Evolutionary conservation across 2,329 filamentous ascomycete species (phyloP), one percentile per base, ranked within the genome.

Genomic region (Curvularia spicifera): DNA sequence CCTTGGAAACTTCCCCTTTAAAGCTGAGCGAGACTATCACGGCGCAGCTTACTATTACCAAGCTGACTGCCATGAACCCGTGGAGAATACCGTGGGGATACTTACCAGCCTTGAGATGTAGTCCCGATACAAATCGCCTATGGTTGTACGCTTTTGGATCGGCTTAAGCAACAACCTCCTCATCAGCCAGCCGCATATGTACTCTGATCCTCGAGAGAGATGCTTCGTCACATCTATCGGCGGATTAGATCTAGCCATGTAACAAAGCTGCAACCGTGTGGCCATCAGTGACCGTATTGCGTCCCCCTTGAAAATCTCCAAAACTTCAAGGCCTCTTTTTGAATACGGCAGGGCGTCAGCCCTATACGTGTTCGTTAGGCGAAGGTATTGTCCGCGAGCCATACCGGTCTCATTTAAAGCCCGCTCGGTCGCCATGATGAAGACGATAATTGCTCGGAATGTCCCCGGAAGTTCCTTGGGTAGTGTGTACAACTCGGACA

Each of bases 71-170:
- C 29, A 6, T 20, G 12, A 22, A 10, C n/a, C 12, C 7, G 10
- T 1, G 4, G 6, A 35, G 13, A 24, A 20, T 13, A 9, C 15
- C 9, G 28, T 20, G 15, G n/a, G 15, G 10, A 3, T 33, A 44
- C 70, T 69, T 63, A 75, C 72, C 18, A 76, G 56, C 5, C 64
- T 71, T 4, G 69, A 73, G 1, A 75, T 54, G 37, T 73, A 75
- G 10, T 71, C 68, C 15, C 70, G 59, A 40, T 73, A 76, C 61
- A 76, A 66, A 22, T 75, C 73, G 7, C 64, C 66, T 5, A 67
- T 59, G 2, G 70, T 67, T 64, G 71, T 67, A 47, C 55, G 61
- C 18, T 63, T 59, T 8, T 72, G 64, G 1, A 73, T 51, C 20
- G 73, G 73, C 44, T 72, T 69, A 2, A 73, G 65, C 7, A 74